Percentiles rank a stretch among this genome's conserved stretches.
These are phyloP conservation scores for Berkeleyomyces basicola DNA, from an alignment of 2,329 filamentous ascomycete species.

Conservation along the genomic window DNA sequence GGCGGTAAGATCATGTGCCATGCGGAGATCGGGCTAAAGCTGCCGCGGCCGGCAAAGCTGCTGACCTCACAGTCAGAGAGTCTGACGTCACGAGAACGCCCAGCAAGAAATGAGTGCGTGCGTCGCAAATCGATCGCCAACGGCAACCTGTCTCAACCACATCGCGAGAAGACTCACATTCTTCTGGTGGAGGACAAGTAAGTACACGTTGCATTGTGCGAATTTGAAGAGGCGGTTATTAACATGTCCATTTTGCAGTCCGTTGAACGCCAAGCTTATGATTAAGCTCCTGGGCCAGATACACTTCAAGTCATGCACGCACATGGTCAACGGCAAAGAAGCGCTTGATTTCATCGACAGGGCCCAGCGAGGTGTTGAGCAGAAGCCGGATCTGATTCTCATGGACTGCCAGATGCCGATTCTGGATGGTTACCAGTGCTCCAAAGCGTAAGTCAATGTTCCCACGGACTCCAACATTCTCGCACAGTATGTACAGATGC, in stretches of 20 bases:
- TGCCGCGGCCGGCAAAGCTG: not conserved
- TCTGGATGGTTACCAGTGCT: conserved; percentile 63
- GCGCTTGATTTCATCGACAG: conserved; percentile 55
- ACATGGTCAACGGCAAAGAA: conserved; percentile 56
- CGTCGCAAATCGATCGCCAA: conserved; percentile 25
- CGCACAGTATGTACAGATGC: conserved; percentile 28
- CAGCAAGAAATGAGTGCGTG: conserved; percentile 15
- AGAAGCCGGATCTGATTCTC: conserved; percentile 55
- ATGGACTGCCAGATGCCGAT: conserved; percentile 68
- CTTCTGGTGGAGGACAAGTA: conserved; percentile 70
- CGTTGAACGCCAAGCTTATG: conserved; percentile 14
- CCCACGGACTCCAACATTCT: not conserved
- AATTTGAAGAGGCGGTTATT: not conserved
- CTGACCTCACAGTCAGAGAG: not conserved
- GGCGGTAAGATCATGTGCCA: not conserved
- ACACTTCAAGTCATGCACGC: conserved; percentile 8
- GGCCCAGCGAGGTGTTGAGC: conserved; percentile 31
- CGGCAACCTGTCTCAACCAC: not conserved
- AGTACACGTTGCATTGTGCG: conserved; percentile 20
- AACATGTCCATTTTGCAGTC: not conserved
- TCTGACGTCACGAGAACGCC: not conserved
- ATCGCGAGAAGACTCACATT: conserved; percentile 46
- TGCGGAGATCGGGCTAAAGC: not conserved
- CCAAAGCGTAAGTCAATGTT: conserved; percentile 33
- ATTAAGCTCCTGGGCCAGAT: conserved; percentile 16